Evolutionary conservation across 2,329 filamentous ascomycete species (phyloP).

Genomic region (Alternaria conjuncta): DNA sequence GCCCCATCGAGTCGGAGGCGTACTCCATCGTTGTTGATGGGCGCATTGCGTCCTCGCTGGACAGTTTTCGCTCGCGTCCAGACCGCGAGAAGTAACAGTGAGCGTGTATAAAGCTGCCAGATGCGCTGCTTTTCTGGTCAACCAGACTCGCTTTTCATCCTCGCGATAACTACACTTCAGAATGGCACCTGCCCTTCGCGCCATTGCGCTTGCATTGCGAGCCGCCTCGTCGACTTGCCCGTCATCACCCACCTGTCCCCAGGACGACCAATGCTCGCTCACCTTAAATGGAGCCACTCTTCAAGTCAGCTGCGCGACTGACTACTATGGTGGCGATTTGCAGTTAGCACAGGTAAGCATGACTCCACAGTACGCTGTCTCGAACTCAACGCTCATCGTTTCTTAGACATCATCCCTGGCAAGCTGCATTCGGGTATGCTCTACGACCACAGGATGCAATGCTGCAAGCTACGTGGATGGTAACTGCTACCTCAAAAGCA

Average conservation of each 20-base stretch:
- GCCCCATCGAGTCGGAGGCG: background rate
- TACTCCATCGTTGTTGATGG: background rate
- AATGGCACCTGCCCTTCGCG: background rate
- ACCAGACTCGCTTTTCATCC: background rate
- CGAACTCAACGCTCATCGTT: background rate
- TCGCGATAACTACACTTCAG: background rate
- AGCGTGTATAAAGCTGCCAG: background rate
- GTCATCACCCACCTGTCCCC: background rate
- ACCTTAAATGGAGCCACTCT: background rate
- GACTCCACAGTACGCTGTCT: background rate
- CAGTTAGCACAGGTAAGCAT: background rate
- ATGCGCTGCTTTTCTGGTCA: background rate
- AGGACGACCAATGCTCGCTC: background rate
- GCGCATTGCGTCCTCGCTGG: background rate
- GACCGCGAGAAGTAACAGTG: background rate
- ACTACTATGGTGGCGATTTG: slow-evolving; percentile 5
- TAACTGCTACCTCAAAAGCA: background rate
- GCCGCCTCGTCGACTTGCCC: background rate
- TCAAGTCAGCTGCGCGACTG: background rate
- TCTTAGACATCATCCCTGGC: background rate
- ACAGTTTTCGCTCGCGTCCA: background rate
- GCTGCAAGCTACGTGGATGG: background rate
- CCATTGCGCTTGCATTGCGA: background rate
- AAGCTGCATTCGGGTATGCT: background rate
- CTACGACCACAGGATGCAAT: background rate